phyloP scores from a whole-genome alignment of 2,329 filamentous ascomycete species.

The Trichophyton mentagrophytes region DNA sequence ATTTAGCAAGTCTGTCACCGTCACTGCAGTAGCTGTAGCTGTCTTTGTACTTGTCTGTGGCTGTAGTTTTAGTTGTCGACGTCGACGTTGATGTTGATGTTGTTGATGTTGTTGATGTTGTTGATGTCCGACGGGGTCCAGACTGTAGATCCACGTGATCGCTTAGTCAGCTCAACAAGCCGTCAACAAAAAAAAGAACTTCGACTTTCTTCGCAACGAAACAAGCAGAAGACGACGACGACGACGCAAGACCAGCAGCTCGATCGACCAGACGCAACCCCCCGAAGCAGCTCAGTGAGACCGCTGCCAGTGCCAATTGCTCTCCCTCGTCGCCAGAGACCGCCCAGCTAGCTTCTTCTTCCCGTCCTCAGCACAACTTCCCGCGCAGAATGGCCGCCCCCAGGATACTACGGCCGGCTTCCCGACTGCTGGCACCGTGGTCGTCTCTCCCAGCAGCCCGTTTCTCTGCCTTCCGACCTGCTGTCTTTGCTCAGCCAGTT shows the following conservation, averaged over 20 bases:
- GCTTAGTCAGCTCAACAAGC: slow-evolving; percentile 1
- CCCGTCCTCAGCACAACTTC: slow-evolving; percentile 35
- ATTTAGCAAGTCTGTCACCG: too few relatives aligned
- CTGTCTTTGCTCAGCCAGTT: slow-evolving; percentile 36
- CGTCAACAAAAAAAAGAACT: not conserved
- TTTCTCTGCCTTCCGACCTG: slow-evolving; percentile 39
- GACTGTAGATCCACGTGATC: not conserved
- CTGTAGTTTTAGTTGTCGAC: too few relatives aligned
- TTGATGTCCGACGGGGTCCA: too few relatives aligned
- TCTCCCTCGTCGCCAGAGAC: not conserved
- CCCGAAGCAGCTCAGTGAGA: not conserved
- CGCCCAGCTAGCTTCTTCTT: slow-evolving; percentile 28
- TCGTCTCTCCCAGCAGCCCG: slow-evolving; percentile 40
- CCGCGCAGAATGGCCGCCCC: slow-evolving; percentile 41
- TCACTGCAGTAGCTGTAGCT: not conserved
- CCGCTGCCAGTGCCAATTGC: not conserved
- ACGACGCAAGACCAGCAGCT: not conserved
- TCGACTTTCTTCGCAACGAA: not conserved
- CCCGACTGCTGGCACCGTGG: slow-evolving; percentile 48
- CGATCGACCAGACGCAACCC: not conserved
- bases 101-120: too few relatives aligned
- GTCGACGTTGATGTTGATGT: too few relatives aligned
- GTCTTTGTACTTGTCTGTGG: too few relatives aligned
- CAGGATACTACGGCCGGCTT: slow-evolving; percentile 52
- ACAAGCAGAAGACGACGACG: not conserved